A percentile compares a stretch with the other conserved stretches of the same genome.
Evolutionary conservation across 2,329 filamentous ascomycete genomes (phyloP).

Genomic region (Tolypocladium tundrense): DNA sequence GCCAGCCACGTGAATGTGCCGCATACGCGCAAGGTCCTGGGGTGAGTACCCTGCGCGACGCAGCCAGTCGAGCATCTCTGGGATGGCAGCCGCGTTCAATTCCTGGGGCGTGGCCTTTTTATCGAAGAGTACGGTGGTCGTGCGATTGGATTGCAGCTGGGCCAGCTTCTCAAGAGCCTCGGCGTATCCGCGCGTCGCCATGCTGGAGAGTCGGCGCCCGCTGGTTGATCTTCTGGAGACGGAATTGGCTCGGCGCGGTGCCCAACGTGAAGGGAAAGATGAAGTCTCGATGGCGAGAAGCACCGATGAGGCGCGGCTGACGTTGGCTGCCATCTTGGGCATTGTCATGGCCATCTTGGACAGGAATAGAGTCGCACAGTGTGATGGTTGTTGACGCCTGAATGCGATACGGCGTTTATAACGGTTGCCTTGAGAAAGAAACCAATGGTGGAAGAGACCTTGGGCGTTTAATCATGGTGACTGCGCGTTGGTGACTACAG

Average conservation of each 20-base stretch:
- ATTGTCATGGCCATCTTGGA: neutral
- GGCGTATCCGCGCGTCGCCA: constrained; percentile 34
- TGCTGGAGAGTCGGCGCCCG: constrained; percentile 6
- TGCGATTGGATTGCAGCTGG: constrained; percentile 69
- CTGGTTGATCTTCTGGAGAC: neutral
- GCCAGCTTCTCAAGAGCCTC: constrained; percentile 67
- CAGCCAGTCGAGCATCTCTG: constrained; percentile 75
- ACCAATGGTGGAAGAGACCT: neutral
- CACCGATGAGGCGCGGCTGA: neutral
- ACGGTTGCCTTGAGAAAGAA: neutral
- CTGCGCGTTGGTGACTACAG: neutral
- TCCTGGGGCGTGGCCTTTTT: constrained; percentile 34
- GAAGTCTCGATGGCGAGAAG: neutral
- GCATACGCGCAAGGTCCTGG: constrained; percentile 29
- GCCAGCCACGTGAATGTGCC: constrained; percentile 73
- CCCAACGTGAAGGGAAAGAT: neutral
- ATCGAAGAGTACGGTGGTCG: constrained; percentile 44
- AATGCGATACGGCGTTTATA: too few relatives aligned
- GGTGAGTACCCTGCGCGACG: constrained; percentile 61
- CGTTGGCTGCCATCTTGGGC: neutral
- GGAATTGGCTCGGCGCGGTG: neutral
- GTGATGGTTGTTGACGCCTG: neutral
- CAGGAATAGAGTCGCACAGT: neutral
- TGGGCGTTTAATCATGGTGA: neutral
- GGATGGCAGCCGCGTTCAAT: constrained; percentile 65